Evolutionary conservation across 1,139 yeast species (phyloP).

Genomic region (Suhomyces chickasaworum): DNA sequence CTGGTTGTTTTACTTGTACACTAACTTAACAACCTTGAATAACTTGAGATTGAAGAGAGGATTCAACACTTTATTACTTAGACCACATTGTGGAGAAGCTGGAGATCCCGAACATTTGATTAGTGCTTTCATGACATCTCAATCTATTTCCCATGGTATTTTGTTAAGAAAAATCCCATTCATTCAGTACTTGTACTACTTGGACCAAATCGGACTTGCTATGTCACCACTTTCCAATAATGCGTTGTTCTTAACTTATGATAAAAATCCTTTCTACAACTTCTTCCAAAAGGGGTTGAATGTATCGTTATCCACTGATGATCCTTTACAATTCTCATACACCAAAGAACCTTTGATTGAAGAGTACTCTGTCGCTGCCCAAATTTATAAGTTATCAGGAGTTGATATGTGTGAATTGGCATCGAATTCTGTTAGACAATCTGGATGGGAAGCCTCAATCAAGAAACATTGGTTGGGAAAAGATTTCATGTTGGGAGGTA

Average conservation of each 20-base stretch:
- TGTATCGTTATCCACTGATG: conserved; percentile 82
- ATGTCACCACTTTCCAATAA: conserved; percentile 98
- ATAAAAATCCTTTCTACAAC: conserved; percentile 87
- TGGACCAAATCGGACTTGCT: conserved; percentile 97
- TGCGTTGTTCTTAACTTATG: conserved; percentile 92
- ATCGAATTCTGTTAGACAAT: conserved; percentile 76
- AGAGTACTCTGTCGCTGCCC: conserved; percentile 97
- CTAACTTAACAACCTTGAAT: conserved; percentile 84
- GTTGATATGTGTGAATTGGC: conserved; percentile 99
- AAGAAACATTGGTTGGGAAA: conserved; percentile 94
- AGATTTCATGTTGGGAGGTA: conserved; percentile 60
- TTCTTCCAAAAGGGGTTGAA: conserved; percentile 92
- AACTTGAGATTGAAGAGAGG: conserved; percentile 74
- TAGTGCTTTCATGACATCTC: conserved; percentile 84
- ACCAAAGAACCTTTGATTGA: conserved; percentile 98
- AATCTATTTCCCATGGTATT: conserved; percentile 95
- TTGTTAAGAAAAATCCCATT: conserved; percentile 89
- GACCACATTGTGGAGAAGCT: conserved; percentile 99
- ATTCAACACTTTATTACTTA: conserved; percentile 82
- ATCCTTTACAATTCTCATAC: conserved; percentile 83
- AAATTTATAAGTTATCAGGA: conserved; percentile 86
- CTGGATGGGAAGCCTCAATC: conserved; percentile 86
- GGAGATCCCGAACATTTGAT: conserved; percentile 98
- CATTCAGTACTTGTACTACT: conserved; percentile 86
- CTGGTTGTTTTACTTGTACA: conserved; percentile 83